Evolutionary conservation across 805 yeast species (phyloP), one percentile per base, ranked within the genome.

Genomic region (Komagataella pseudopastoris): DNA sequence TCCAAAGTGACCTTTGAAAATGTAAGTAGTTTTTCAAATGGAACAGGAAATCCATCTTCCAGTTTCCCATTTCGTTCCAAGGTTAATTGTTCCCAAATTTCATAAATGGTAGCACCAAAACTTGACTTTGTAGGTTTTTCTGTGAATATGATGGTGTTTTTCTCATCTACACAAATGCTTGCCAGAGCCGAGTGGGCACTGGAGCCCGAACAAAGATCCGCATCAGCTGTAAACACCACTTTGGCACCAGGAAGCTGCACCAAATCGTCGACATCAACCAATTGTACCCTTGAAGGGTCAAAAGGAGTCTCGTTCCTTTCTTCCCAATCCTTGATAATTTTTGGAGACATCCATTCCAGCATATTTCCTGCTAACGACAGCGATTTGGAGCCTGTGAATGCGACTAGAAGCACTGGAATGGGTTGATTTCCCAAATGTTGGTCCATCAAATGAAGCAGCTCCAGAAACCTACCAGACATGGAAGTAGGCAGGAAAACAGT

Each of bases 261-360:
- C 54, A 88, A 59, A 54, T 85, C 86, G 51, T 70, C 67, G n/a
- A 83, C 71, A 50, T 75, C 70, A 55, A 78, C 66, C 50, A 81
- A 69, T 60, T 83, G 78, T 54, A 82, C 77, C 60, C 80, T 70
- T 23, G 80, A 67, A 47, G 85, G 77, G 57, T 86, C 95, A 61
- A 91, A 90, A 1, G 97, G 96, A 2, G 84, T 76, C 51, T 76
- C 77, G 51, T 82, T 82, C 54, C 78, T 74, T 6, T 75, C 70
- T 60, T 88, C 96, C 91, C 96, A 89, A 48, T 81, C 85, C 58
- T 85, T 84, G 23, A 87, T 77, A n/a, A 89, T 75, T n/a, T 83
- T 75, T 0, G 91, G 78, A 0, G 95, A 81, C 89, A 93, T 85
- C 98, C 98, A 93, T 68, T 93, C 99, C 24, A 91, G 68, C 83